Conservation (phyloP, 305 asterid genomes). For the Fraxinus latifolia region DNA sequence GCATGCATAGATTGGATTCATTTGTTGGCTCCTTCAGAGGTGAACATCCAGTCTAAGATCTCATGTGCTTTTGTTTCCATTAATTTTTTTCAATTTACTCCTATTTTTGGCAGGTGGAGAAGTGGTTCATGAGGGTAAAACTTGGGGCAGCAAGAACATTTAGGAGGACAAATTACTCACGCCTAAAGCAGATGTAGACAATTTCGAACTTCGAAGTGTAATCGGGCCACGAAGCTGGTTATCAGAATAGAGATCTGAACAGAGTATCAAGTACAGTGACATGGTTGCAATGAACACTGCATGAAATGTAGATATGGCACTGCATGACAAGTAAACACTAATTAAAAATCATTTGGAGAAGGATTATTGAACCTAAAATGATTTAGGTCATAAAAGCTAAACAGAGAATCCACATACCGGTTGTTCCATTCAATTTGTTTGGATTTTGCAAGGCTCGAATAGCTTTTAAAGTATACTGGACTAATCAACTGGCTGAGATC, state of each 20-base stretch:
- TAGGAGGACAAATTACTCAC: slow-evolving; percentile 39
- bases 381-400: background rate
- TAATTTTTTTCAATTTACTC: background rate
- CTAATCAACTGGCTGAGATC: slow-evolving; percentile 55
- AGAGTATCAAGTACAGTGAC: slow-evolving; percentile 55
- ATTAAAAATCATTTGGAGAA: slow-evolving; percentile 20
- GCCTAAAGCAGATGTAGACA: slow-evolving; percentile 61
- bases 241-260: slow-evolving; percentile 57
- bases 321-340: slow-evolving; percentile 32
- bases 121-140: background rate
- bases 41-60: background rate
- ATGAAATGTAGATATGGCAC: slow-evolving; percentile 69
- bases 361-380: background rate
- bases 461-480: slow-evolving; percentile 56
- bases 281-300: slow-evolving; percentile 52
- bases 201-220: slow-evolving; percentile 51
- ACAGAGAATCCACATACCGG: slow-evolving; percentile 44
- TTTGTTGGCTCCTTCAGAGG: background rate
- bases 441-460: slow-evolving; percentile 45
- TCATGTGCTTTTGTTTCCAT: background rate
- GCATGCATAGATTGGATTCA: background rate
- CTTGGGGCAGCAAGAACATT: background rate
- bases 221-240: slow-evolving; percentile 37
- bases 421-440: slow-evolving; percentile 79
- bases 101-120: background rate